A percentile compares a stretch with the other conserved stretches of the same genome.
phyloP scores from a whole-genome alignment of 768 basidiomycete species.

The Boletus vermiculosoides region DNA sequence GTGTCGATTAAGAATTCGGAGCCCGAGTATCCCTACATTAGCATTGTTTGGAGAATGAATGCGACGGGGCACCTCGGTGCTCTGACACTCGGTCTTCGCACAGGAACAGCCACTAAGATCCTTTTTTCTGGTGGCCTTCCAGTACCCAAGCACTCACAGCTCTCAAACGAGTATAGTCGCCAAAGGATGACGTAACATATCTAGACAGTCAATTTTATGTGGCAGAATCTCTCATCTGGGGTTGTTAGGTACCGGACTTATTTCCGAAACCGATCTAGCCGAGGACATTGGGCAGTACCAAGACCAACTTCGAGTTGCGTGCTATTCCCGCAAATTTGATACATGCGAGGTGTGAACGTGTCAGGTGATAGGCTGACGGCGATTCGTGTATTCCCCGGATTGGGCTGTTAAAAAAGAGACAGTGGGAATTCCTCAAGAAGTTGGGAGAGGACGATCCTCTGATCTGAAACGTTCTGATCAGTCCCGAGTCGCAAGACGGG shows the following conservation, averaged over 20 bases:
- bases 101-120: not conserved
- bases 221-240: not conserved
- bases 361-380: not conserved
- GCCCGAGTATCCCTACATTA: not conserved
- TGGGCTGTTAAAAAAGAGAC: not conserved
- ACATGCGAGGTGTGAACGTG: not conserved
- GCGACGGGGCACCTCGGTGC: not conserved
- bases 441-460: too few relatives aligned
- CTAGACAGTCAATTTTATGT: not conserved
- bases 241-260: not conserved
- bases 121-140: too few relatives aligned
- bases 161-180: not conserved
- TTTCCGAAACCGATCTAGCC: not conserved
- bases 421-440: too few relatives aligned
- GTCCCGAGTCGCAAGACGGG: not conserved
- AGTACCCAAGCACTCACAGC: not conserved
- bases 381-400: not conserved
- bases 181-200: not conserved
- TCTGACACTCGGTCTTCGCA: not conserved
- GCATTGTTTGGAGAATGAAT: not conserved
- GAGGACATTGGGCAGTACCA: constrained; percentile 1
- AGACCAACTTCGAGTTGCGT: not conserved
- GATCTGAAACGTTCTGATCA: not conserved
- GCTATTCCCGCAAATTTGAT: not conserved
- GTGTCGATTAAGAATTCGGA: constrained; percentile 2